Evolutionary conservation across 2,329 filamentous ascomycete species (phyloP).

Genomic region (Fusarium proliferatum): DNA sequence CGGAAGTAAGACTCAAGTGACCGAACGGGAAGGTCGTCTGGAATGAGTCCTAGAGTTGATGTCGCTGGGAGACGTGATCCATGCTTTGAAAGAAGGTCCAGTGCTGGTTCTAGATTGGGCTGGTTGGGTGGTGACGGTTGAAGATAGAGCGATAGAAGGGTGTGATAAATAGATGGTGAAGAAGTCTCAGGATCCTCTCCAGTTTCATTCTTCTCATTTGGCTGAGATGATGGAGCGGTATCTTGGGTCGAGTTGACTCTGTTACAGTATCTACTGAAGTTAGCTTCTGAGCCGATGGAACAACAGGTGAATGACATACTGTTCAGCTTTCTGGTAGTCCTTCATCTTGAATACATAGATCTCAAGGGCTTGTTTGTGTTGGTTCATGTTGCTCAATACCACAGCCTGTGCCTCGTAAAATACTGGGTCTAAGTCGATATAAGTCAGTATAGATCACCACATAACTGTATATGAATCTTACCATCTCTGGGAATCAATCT

Average conservation of each 20-base stretch:
- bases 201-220: conserved; percentile 49
- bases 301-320: conserved; percentile 65
- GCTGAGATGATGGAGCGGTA: conserved; percentile 50
- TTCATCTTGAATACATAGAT: conserved; percentile 97
- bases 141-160: conserved; percentile 88
- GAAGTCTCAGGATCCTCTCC: conserved; percentile 59
- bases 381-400: conserved; percentile 92
- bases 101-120: conserved; percentile 80
- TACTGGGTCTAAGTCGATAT: conserved; percentile 69
- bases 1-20: conserved; percentile 92
- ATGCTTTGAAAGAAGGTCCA: conserved; percentile 90
- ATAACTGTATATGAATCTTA: conserved; percentile 54
- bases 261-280: conserved; percentile 80
- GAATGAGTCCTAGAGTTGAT: conserved; percentile 87
- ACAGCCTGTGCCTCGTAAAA: conserved; percentile 94
- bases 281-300: conserved; percentile 20
- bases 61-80: conserved; percentile 89
- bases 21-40: conserved; percentile 78
- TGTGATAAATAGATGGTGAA: conserved; percentile 88
- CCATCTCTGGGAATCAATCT: conserved; percentile 82
- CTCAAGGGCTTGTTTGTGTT: conserved; percentile 94
- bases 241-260: conserved; percentile 76
- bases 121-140: conserved; percentile 79
- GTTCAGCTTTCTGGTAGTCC: conserved; percentile 90
- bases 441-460: conserved; percentile 15